Evolutionary conservation across 805 yeast genomes (phyloP), one percentile per base, ranked within the genome.

Genomic region (Lachancea sp.): DNA sequence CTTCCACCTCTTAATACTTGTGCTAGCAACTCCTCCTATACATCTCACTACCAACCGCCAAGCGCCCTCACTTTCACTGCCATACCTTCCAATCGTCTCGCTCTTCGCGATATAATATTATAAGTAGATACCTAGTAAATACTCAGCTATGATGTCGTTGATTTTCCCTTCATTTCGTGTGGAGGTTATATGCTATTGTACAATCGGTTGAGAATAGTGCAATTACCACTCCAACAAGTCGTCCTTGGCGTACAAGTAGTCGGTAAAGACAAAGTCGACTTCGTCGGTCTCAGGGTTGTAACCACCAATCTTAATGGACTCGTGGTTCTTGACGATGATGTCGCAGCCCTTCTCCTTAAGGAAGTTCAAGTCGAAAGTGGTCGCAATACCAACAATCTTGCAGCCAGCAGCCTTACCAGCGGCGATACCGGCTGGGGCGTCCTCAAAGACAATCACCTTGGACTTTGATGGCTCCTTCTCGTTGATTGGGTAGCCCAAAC

Each of bases 351-450:
- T 75, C 41, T 70, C 74, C 64, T 78, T 73, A 44, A 85, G 81
- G 58, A 72, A 72, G 45, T 77, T 80, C 29, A 83, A 74, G 48
- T 73, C 78, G 63, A 82, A 83, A 40, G 92, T 78, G 46, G 90
- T 80, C 50, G 89, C 83, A 63, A 85, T 80, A 58, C 94, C 95
- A 52, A 85, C 77, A 45, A 83, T 81, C 58, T 74, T 71, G 60
- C 92, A 87, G 45, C 89, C 94, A 19, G 92, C 89, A 41, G 74
- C 83, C 58, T 78, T 77, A 57, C 94, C 95, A 29, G 95, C 90
- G 53, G 75, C 65, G 48, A 84, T 77, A 58, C 95, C 95, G 36
- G 92, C 89, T 44, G 88, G 90, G 34, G 95, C 94, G 60, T 85
- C 95, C 67, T 85, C 95, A 56, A 85, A 85, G 37, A 82, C 88